Evolutionary conservation across 768 basidiomycete species (phyloP).

Genomic region (Leccinum arenicola): DNA sequence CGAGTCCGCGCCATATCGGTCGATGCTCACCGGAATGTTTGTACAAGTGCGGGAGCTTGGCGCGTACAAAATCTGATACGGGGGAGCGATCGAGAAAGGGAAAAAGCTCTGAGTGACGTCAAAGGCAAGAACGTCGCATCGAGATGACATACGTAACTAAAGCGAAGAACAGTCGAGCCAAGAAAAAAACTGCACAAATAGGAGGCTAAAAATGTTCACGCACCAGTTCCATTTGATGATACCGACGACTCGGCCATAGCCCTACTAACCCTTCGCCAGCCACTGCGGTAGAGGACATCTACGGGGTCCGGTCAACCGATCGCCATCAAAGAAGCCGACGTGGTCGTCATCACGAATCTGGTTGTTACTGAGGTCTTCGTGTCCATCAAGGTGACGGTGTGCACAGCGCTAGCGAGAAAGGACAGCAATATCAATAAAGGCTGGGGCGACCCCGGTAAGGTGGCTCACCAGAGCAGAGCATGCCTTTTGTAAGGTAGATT

Average conservation of each 20-base stretch:
- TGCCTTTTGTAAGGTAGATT: too few species aligned
- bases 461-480: too few species aligned
- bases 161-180: conserved; percentile 27
- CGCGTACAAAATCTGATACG: conserved; percentile 93
- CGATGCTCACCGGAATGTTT: conserved; percentile 70
- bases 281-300: too few species aligned
- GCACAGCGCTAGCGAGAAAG: too few species aligned
- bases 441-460: too few species aligned
- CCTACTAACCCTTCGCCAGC: too few species aligned
- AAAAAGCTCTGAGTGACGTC: conserved; percentile 86
- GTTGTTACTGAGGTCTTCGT: too few species aligned
- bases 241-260: conserved; percentile 75
- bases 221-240: conserved; percentile 95
- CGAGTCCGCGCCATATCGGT: conserved; percentile 84
- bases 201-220: conserved; percentile 53
- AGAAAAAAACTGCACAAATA: conserved; percentile 34
- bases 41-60: conserved; percentile 87
- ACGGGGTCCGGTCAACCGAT: too few species aligned
- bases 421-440: too few species aligned
- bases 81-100: conserved; percentile 87
- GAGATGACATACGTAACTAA: conserved; percentile 91
- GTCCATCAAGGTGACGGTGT: too few species aligned
- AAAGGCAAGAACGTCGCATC: conserved; percentile 86
- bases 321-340: too few species aligned
- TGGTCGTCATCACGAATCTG: too few species aligned